Evolutionary conservation across 768 basidiomycete genomes (phyloP).

Genomic region (Rhodotorula babjevae): DNA sequence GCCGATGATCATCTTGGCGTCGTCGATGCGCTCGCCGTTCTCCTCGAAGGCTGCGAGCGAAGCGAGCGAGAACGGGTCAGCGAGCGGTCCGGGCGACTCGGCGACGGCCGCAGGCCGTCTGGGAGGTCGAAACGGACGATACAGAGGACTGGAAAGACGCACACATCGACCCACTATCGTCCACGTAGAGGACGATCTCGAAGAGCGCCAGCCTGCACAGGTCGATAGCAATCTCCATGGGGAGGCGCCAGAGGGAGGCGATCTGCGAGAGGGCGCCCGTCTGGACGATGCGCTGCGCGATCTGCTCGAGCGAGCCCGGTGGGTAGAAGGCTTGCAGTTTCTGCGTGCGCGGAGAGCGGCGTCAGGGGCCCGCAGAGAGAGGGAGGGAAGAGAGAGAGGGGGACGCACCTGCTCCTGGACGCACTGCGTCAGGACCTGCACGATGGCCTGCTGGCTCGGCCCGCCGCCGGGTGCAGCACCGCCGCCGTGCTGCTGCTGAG

Average conservation of each 20-base stretch:
- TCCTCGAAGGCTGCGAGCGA: conserved; percentile 46
- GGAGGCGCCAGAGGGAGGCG: conserved; percentile 49
- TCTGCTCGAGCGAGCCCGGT: conserved; percentile 46
- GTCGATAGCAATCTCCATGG: conserved; percentile 49
- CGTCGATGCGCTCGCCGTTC: conserved; percentile 51
- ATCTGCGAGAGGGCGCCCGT: conserved; percentile 47
- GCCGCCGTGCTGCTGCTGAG: neutral
- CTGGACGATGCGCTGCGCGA: conserved; percentile 48
- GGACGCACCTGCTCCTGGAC: conserved; percentile 4
- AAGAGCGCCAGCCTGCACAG: conserved; percentile 49
- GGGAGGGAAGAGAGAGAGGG: too few relatives aligned
- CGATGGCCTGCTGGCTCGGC: conserved; percentile 2
- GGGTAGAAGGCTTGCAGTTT: conserved; percentile 49
- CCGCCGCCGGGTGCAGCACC: neutral
- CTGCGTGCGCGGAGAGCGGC: neutral
- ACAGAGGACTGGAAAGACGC: neutral
- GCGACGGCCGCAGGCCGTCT: too few relatives aligned
- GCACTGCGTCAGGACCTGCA: neutral
- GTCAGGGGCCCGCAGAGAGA: too few relatives aligned
- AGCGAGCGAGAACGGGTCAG: conserved; percentile 1
- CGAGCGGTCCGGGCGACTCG: too few relatives aligned
- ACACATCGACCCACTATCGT: conserved; percentile 36
- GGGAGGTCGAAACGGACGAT: too few relatives aligned
- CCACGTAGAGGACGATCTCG: conserved; percentile 46
- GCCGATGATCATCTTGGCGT: conserved; percentile 45